Conservation (phyloP, 2,329 filamentous ascomycete species). For the Mollisia scopiformis region DNA sequence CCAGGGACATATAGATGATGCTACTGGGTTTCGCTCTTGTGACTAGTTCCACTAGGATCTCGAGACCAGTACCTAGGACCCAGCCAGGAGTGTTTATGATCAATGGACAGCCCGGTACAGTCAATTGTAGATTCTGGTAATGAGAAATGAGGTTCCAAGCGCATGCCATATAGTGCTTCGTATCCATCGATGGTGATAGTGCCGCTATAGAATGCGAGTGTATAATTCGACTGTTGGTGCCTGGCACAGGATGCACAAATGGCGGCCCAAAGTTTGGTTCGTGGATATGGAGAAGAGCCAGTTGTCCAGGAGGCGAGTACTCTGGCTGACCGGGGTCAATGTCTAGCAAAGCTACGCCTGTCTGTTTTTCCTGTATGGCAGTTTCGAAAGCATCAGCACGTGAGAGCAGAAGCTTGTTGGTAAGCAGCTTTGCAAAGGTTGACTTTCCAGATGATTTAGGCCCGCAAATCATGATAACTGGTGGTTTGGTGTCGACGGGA, state of each 20-base stretch:
- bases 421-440: conserved; percentile 68
- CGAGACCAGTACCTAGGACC: conserved; percentile 71
- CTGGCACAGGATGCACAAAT: conserved; percentile 61
- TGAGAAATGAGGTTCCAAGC: conserved; percentile 63
- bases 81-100: conserved; percentile 77
- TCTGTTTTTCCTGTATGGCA: conserved; percentile 26
- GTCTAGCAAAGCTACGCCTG: conserved; percentile 62
- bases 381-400: neutral
- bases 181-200: conserved; percentile 66
- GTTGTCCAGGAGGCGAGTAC: conserved; percentile 68
- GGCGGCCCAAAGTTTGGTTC: conserved; percentile 66
- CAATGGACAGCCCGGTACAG: conserved; percentile 53
- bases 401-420: conserved; percentile 62
- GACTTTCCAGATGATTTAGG: conserved; percentile 77
- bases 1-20: conserved; percentile 69
- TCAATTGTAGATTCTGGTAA: conserved; percentile 50
- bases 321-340: conserved; percentile 80
- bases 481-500: conserved; percentile 32
- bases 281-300: conserved; percentile 67
- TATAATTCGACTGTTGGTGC: conserved; percentile 45
- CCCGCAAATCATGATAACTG: conserved; percentile 64
- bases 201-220: conserved; percentile 70
- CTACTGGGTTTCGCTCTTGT: conserved; percentile 57
- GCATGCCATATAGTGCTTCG: conserved; percentile 68
- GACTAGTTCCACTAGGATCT: conserved; percentile 63